A percentile compares a stretch with the other conserved stretches of the same genome.
These are phyloP conservation scores for Aspergillus neoniger DNA, from an alignment of 2,329 filamentous ascomycete genomes.

Conservation along the genomic window DNA sequence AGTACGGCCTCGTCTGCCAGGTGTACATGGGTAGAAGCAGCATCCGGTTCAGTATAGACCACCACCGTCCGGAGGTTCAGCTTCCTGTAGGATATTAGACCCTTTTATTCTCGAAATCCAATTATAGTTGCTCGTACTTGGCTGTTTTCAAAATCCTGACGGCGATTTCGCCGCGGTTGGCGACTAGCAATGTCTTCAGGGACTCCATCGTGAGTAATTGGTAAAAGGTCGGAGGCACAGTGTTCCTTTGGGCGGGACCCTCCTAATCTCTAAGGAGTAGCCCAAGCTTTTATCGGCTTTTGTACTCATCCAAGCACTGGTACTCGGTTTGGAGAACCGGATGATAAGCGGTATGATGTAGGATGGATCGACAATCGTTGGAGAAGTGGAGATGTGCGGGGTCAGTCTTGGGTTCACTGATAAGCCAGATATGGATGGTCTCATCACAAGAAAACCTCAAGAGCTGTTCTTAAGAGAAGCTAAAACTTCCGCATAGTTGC, in stretches of 20 bases:
- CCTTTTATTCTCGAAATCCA: not conserved
- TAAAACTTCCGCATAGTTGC: not conserved
- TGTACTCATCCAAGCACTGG: not conserved
- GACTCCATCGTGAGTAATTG: slow-evolving; percentile 30
- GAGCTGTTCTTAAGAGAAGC: not conserved
- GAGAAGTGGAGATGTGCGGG: not conserved
- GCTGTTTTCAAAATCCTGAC: slow-evolving; percentile 56
- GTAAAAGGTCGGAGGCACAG: no score
- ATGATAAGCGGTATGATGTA: slow-evolving; percentile 3
- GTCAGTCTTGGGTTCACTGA: not conserved
- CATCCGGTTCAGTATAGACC: slow-evolving; percentile 61
- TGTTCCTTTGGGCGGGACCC: not conserved
- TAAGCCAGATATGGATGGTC: not conserved
- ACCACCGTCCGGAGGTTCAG: slow-evolving; percentile 56
- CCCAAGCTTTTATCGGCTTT: not conserved
- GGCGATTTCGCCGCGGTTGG: slow-evolving; percentile 63
- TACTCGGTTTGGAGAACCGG: not conserved
- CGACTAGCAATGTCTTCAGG: slow-evolving; percentile 57
- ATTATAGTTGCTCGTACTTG: slow-evolving; percentile 29
- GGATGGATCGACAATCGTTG: not conserved
- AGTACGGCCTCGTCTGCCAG: slow-evolving; percentile 57
- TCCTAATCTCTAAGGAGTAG: not conserved
- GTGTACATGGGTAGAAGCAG: slow-evolving; percentile 56
- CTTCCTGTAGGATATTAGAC: slow-evolving; percentile 26
- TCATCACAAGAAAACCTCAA: not conserved